Conservation (phyloP, 345 rosid genomes). For the Populus davidiana region DNA sequence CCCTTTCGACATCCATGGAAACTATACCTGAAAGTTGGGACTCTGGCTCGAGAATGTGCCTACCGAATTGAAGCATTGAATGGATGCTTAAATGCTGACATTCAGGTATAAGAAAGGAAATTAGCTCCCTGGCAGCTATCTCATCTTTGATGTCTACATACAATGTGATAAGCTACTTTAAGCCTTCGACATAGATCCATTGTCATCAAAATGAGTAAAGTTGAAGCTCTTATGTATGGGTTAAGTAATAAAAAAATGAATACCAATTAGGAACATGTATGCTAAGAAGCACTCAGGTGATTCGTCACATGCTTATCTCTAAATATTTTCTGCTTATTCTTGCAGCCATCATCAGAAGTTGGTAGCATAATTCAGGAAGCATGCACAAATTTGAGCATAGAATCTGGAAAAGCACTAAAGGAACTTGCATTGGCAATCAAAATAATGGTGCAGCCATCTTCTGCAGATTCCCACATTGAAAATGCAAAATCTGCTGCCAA, state of each 20-base stretch:
- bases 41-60: slow-evolving; percentile 54
- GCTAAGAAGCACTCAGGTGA: no score
- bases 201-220: neutral
- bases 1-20: slow-evolving; percentile 77
- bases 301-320: neutral
- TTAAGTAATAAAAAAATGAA: neutral
- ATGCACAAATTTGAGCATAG: slow-evolving; percentile 47
- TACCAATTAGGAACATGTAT: neutral
- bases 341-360: slow-evolving; percentile 46
- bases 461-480: slow-evolving; percentile 39
- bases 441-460: slow-evolving; percentile 42
- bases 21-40: slow-evolving; percentile 55
- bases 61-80: slow-evolving; percentile 57
- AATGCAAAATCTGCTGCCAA: slow-evolving; percentile 39
- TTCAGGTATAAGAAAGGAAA: slow-evolving; percentile 32
- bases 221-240: neutral
- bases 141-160: neutral
- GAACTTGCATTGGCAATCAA: slow-evolving; percentile 47
- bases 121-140: neutral
- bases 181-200: neutral
- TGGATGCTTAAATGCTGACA: slow-evolving; percentile 40
- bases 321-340: neutral
- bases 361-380: slow-evolving; percentile 35
- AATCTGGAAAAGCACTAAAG: slow-evolving; percentile 51
- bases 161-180: neutral